phyloP scores from a whole-genome alignment of 495 filamentous ascomycete genomes.

The Penicillium lividum region DNA sequence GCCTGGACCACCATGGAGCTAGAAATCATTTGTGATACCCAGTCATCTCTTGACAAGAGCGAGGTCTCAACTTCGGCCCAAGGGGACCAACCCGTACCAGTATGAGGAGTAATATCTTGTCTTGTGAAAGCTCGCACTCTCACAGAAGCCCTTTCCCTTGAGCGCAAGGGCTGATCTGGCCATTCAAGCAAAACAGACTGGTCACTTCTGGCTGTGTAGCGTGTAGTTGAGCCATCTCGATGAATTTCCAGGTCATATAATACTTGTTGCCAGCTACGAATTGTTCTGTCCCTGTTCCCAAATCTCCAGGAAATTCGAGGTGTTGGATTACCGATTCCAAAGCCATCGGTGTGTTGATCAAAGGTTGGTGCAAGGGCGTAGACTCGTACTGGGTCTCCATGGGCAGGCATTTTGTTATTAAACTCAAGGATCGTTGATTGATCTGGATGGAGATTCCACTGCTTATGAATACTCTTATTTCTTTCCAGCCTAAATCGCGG shows the following conservation, averaged over 20 bases:
- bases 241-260: conserved; percentile 13
- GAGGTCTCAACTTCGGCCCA: conserved; percentile 18
- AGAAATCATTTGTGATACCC: conserved; percentile 12
- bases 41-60: conserved; percentile 12
- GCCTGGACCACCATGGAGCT: conserved; percentile 1
- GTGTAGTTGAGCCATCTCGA: background rate
- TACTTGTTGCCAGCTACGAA: conserved; percentile 3
- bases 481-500: background rate
- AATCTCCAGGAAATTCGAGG: conserved; percentile 4
- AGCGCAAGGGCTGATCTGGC: conserved; percentile 10
- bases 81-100: conserved; percentile 6
- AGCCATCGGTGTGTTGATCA: background rate
- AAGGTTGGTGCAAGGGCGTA: background rate
- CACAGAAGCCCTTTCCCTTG: conserved; percentile 7
- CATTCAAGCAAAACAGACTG: conserved; percentile 12
- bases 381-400: background rate
- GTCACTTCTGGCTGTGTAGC: background rate
- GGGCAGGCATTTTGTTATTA: background rate
- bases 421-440: background rate
- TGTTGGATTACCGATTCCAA: background rate
- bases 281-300: background rate
- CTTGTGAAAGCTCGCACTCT: conserved; percentile 3
- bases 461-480: background rate
- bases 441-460: background rate
- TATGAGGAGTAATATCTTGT: background rate